A percentile compares a stretch with the other conserved stretches of the same genome.
phyloP scores from a whole-genome alignment of 768 basidiomycete genomes.

The Agrocybe praecox region DNA sequence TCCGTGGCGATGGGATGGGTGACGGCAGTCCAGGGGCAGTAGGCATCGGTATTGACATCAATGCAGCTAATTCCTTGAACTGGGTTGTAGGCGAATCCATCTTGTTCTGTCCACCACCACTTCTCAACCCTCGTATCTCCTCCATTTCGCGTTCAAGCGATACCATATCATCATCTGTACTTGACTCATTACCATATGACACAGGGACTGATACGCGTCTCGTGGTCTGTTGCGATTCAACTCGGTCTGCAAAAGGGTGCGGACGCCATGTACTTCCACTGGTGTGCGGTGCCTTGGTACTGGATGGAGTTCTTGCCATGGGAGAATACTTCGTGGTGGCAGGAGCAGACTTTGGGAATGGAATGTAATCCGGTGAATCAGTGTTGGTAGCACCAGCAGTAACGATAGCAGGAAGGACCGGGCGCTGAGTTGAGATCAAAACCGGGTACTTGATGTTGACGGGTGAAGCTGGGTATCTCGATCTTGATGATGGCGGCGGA shows the following conservation, averaged over 20 bases:
- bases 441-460: neutral
- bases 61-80: slow-evolving; percentile 8
- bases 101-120: slow-evolving; percentile 5
- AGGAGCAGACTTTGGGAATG: slow-evolving; percentile 12
- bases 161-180: slow-evolving; percentile 15
- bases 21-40: neutral
- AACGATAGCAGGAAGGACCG: slow-evolving; percentile 9
- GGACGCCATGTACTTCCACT: slow-evolving; percentile 10
- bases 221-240: neutral
- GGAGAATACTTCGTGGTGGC: neutral
- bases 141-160: slow-evolving; percentile 21
- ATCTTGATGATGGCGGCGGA: neutral
- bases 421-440: slow-evolving; percentile 3
- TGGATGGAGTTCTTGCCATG: neutral
- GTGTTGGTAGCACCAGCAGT: slow-evolving; percentile 1
- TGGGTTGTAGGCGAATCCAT: slow-evolving; percentile 7
- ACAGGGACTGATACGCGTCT: neutral
- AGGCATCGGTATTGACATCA: neutral
- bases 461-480: neutral
- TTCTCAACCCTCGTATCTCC: slow-evolving; percentile 10
- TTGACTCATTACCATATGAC: neutral
- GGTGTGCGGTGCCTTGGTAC: slow-evolving; percentile 1
- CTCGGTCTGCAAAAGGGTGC: slow-evolving; percentile 17
- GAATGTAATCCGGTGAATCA: neutral
- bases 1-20: neutral